These are phyloP conservation scores for Tilletia walkeri DNA, from an alignment of 1,284 basidiomycete genomes.

Conservation along the genomic window DNA sequence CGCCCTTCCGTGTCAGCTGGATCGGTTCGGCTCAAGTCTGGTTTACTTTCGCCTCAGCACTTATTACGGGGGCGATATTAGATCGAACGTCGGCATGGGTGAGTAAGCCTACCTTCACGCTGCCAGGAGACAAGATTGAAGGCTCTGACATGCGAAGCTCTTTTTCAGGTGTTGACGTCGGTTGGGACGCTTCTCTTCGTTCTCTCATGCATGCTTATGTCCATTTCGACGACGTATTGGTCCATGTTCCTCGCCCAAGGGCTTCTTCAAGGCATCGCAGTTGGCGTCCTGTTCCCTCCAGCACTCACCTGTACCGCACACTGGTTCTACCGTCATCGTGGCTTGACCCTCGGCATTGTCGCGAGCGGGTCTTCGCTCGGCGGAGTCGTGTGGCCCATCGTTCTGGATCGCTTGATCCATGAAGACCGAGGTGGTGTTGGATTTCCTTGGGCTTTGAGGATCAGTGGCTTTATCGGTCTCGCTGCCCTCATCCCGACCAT, in stretches of 20 bases:
- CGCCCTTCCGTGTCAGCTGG: conserved; percentile 21
- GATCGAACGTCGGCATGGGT: conserved; percentile 20
- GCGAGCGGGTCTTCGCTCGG: conserved; percentile 20
- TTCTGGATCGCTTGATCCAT: conserved; percentile 24
- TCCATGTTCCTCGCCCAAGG: conserved; percentile 24
- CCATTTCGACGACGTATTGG: conserved; percentile 21
- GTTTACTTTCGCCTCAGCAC: conserved; percentile 20
- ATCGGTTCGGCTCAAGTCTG: conserved; percentile 20
- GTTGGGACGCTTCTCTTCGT: conserved; percentile 22
- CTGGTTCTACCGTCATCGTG: conserved; percentile 19
- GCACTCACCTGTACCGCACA: conserved; percentile 23
- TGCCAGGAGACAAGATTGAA: too few relatives aligned
- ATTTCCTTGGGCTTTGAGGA: conserved; percentile 20
- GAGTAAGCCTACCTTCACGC: not conserved
- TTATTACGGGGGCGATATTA: conserved; percentile 14
- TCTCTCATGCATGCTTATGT: conserved; percentile 21
- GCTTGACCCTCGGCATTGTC: conserved; percentile 23
- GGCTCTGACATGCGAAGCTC: too few relatives aligned
- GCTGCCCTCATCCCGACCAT: conserved; percentile 13
- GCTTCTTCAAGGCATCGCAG: conserved; percentile 21
- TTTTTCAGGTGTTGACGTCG: not conserved
- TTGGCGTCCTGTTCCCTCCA: conserved; percentile 23
- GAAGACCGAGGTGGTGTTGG: conserved; percentile 19
- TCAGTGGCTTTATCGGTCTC: conserved; percentile 23
- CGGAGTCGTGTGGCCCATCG: conserved; percentile 24